Base-by-base conservation (phyloP, 176 grass and related monocot species). In the Carex kokanica region DNA sequence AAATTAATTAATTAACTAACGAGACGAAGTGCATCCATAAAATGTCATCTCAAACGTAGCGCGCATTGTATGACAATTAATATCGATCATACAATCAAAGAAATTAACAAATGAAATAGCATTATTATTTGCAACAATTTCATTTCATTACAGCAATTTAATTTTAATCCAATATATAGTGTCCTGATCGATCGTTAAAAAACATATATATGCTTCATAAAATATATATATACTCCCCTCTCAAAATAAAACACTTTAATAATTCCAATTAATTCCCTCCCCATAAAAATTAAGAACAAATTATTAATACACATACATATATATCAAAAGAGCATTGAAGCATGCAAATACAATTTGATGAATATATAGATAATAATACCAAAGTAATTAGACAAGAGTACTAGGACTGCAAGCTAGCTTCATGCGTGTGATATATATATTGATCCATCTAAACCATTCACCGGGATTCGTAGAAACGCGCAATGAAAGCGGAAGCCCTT, bases 401-500 rank as follows among this genome's bases (percentile, higher is more conserved):
- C 29, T 60, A 17, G 55, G 18, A 62, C 24, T 58, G 18, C 31
- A 14, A 41, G 16, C 15, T 29, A 16, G n/a, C n/a, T 16, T 12
- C 3, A 3, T 21, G 9, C 20, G 63, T 81, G 17, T 21, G 29
- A 17, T 61, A 6, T 38, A 5, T 38, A 5, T 0, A 38, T 38
- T 6, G 36, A 38, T 38, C 4, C 4, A n/a, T 6, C 17, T 81
- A 81, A 40, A 57, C 55, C 78, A 36, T 81, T 29, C 78, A 73
- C 81, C 78, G 87, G 84, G 90, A 88, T 53, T 91, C 53, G 40
- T 85, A 84, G 92, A 94, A 92, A 58, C 60, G 81, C 81, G 90
- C 83, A 71, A 94, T 94, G 92, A 90, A 94, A 72, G 87, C 92
- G 31, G 90, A 65, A 24, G 92, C 92, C 86, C 89, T 94, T 81